Evolutionary conservation across 1,284 basidiomycete species (phyloP).

Genomic region (Puccinia brachypodii): DNA sequence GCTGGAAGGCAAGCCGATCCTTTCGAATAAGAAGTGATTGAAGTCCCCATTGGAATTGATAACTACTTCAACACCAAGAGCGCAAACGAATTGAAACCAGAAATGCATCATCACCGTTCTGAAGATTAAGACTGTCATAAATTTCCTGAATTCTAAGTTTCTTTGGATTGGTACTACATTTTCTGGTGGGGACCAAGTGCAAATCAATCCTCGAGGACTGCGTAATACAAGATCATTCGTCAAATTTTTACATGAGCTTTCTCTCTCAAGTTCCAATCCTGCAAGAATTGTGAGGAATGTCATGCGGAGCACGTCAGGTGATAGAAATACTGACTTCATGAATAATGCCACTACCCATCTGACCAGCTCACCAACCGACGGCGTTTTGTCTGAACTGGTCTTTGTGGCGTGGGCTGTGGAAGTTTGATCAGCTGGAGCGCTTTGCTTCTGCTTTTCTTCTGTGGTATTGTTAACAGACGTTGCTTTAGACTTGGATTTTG

Average conservation of each 20-base stretch:
- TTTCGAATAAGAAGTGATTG: slow-evolving; percentile 18
- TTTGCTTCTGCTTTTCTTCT: slow-evolving; percentile 8
- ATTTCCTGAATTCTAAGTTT: slow-evolving; percentile 1
- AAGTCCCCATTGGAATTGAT: slow-evolving; percentile 17
- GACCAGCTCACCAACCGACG: slow-evolving; percentile 31
- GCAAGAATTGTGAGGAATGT: background rate
- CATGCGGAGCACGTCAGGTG: no score
- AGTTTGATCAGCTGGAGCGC: background rate
- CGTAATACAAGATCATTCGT: background rate
- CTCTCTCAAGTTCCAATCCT: background rate
- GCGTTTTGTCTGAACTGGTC: background rate
- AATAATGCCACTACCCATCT: slow-evolving; percentile 37
- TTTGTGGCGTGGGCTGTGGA: background rate
- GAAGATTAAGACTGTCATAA: background rate
- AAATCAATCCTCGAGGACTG: slow-evolving; percentile 42
- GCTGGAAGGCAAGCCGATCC: background rate
- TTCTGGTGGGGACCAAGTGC: slow-evolving; percentile 35
- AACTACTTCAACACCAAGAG: slow-evolving; percentile 4
- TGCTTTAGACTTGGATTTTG: background rate
- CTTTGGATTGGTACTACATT: background rate
- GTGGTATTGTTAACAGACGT: background rate
- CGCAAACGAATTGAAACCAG: slow-evolving; percentile 28
- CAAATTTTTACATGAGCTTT: background rate
- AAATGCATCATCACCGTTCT: slow-evolving; percentile 26
- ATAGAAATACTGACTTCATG: slow-evolving; percentile 30